Base-by-base conservation (phyloP, 2,329 filamentous ascomycete genomes). In the Aspergillus novofumigatus region DNA sequence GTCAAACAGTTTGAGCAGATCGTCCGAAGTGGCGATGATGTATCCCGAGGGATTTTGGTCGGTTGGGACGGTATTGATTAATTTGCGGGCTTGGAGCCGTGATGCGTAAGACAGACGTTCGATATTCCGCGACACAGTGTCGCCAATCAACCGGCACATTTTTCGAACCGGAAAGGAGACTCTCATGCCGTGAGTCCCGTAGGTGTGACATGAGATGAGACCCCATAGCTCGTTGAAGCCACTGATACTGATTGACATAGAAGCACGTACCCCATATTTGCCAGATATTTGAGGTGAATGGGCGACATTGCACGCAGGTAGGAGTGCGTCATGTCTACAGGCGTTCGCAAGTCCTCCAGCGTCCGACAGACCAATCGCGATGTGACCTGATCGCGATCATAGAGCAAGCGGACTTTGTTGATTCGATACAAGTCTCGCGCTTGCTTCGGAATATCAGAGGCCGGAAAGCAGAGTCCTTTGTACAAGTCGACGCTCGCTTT, bases 171-270 rank as follows among this genome's bases (percentile, higher is more conserved):
- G 91, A 67, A 96, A 96, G 0, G 90, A 90, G 0, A 96, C 91
- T n/a, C 92, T 83, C 90, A 94, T 95, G 3, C 91, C 91, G 48
- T 82, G 61, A 0, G 89, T 85, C 62, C 93, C 91, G 65, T 96
- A 96, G 0, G 88, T 85, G 69, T 96, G 92, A 59, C 91, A 96
- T 1, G 91, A 86, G 44, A 96, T 91, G 28, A 96, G 77, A 0
- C 92, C 92, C 92, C 92, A 96, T 0, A 96, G 76, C 65, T 95
- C 89, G 63, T 84, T 81, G 65, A 95, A 94, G 0, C 90, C 90
- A 62, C 91, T 94, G 67, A 96, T 90, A 1, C 91, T 95, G 59
- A 96, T 92, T 0, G 91, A 96, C 91, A 96, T 96, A 62, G 91
- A 96, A 0, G 91, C 91, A n/a, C 91, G 86, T 0, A 96, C 91